These are phyloP conservation scores for Rhodotorula sphaerocarpa DNA, from an alignment of 768 basidiomycete species.

Conservation along the genomic window DNA sequence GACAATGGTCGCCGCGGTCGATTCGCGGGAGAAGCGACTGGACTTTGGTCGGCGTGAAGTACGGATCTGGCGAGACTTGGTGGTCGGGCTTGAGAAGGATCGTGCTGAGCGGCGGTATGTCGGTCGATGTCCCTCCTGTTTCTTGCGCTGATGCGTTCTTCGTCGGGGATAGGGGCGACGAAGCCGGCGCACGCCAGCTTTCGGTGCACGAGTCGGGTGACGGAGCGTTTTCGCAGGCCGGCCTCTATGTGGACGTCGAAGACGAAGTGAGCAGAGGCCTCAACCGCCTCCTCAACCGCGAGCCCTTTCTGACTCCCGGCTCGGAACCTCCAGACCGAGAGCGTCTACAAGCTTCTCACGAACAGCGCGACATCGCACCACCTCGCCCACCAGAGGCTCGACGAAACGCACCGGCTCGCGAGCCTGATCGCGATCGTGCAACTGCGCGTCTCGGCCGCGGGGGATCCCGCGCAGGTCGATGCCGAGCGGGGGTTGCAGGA, in stretches of 20 bases:
- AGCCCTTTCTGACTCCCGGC: no score
- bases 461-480: neutral
- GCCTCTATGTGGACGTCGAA: no score
- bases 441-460: neutral
- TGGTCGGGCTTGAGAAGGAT: neutral
- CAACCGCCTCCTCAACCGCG: no score
- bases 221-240: no score
- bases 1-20: neutral
- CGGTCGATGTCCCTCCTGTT: neutral
- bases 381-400: neutral
- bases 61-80: neutral
- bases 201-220: no score
- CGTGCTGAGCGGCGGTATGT: no score
- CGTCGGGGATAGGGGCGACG: no score
- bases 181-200: no score
- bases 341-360: neutral
- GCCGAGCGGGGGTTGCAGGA: conserved; percentile 2
- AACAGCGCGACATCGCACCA: neutral
- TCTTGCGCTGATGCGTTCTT: no score
- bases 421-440: neutral
- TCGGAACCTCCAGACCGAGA: neutral
- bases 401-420: neutral
- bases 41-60: conserved; percentile 5
- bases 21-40: neutral
- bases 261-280: neutral